phyloP scores from a whole-genome alignment of 805 yeast species.

The Ogataea wickerhamii region DNA sequence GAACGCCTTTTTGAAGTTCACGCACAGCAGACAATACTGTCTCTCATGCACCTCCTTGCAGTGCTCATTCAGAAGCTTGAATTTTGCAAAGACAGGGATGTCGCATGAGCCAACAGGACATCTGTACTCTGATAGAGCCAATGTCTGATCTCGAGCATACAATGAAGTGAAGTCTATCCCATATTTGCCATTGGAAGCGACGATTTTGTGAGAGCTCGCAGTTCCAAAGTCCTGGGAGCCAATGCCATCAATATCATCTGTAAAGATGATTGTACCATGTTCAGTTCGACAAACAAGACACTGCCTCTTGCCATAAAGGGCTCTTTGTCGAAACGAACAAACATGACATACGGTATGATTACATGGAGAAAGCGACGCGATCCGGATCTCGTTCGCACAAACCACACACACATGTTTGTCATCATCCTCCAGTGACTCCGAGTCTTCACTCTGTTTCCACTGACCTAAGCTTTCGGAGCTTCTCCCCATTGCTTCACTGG shows the following conservation, averaged over 20 bases:
- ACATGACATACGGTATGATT: constrained; percentile 78
- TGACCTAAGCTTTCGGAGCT: not conserved
- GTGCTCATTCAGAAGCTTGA: constrained; percentile 63
- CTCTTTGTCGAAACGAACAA: constrained; percentile 81
- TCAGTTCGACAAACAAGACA: constrained; percentile 87
- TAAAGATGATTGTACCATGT: constrained; percentile 52
- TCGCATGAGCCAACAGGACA: constrained; percentile 46
- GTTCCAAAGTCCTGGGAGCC: constrained; percentile 36
- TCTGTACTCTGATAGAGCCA: constrained; percentile 46
- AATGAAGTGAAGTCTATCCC: constrained; percentile 59
- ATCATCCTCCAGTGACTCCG: constrained; percentile 4
- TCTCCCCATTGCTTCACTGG: no score
- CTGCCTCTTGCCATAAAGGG: constrained; percentile 63
- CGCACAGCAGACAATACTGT: constrained; percentile 72
- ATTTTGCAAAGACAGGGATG: constrained; percentile 37
- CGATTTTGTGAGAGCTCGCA: constrained; percentile 20
- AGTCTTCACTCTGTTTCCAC: not conserved
- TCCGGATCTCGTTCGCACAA: constrained; percentile 71
- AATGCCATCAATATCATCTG: constrained; percentile 43
- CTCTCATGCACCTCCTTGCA: constrained; percentile 59
- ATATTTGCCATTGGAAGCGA: constrained; percentile 37
- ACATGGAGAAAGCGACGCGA: constrained; percentile 75
- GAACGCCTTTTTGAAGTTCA: constrained; percentile 72
- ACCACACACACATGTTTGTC: constrained; percentile 57
- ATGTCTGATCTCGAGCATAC: constrained; percentile 44